These are phyloP conservation scores for Jimgerdemannia flammicorona DNA, from an alignment of 192 early-diverging fungal species.

Conservation along the genomic window DNA sequence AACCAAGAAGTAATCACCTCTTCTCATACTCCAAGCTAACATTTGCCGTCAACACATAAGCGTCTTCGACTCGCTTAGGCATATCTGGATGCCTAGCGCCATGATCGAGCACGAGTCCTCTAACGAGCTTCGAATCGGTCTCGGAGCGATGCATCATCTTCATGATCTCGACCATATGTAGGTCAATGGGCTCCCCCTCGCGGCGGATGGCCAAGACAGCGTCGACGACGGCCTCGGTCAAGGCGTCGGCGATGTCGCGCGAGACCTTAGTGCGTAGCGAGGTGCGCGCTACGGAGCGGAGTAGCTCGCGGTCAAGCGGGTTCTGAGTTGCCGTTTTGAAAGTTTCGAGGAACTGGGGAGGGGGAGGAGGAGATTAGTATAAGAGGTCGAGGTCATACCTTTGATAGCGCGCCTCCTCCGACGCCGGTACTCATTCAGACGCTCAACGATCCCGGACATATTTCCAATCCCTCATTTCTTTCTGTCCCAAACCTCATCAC, in stretches of 20 bases:
- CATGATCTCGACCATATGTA: slow-evolving; percentile 99
- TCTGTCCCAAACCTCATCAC: no score
- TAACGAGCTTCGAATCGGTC: slow-evolving; percentile 92
- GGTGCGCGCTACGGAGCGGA: slow-evolving; percentile 90
- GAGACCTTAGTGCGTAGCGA: slow-evolving; percentile 96
- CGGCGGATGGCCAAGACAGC: slow-evolving; percentile 85
- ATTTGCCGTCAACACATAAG: slow-evolving; percentile 91
- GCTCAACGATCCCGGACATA: no score
- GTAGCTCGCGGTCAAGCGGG: slow-evolving; percentile 82
- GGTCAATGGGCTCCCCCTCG: slow-evolving; percentile 86
- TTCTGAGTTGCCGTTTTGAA: slow-evolving; percentile 56
- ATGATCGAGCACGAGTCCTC: slow-evolving; percentile 97
- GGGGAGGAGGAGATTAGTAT: no score
- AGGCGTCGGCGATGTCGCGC: slow-evolving; percentile 80
- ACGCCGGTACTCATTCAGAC: no score
- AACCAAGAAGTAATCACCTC: slow-evolving; percentile 31
- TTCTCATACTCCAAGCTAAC: slow-evolving; percentile 99
- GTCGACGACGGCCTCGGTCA: slow-evolving; percentile 97
- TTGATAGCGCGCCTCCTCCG: not conserved
- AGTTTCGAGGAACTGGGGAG: slow-evolving; percentile 75
- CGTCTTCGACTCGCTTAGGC: slow-evolving; percentile 91
- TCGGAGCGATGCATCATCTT: slow-evolving; percentile 99
- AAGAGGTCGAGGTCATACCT: not conserved
- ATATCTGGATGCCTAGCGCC: slow-evolving; percentile 99
- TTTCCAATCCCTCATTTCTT: not conserved